These are phyloP conservation scores for Alternaria gansuensis DNA, from an alignment of 2,329 filamentous ascomycete species.

Conservation along the genomic window DNA sequence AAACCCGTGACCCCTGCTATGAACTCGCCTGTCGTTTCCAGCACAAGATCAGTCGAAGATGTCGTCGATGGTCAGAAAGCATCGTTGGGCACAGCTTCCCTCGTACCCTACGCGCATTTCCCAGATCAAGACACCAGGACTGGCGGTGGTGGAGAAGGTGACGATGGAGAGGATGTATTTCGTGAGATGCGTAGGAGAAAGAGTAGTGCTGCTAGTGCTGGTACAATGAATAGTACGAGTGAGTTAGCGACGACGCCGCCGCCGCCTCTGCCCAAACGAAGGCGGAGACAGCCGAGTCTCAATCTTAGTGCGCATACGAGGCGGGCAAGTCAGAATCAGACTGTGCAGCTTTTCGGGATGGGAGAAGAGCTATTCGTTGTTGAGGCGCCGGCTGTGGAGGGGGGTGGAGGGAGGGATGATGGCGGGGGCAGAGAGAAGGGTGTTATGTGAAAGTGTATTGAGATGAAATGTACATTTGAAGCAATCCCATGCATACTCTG, in stretches of 20 bases:
- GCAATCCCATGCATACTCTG: not conserved
- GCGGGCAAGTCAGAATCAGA: conserved; percentile 14
- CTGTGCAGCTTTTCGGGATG: not conserved
- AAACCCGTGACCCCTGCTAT: conserved; percentile 61
- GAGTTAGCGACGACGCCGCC: conserved; percentile 25
- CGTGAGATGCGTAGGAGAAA: conserved; percentile 22
- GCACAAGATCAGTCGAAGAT: conserved; percentile 22
- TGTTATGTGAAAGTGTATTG: not conserved
- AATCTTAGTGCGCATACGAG: conserved; percentile 22
- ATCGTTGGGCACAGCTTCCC: conserved; percentile 14
- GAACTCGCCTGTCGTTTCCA: conserved; percentile 5
- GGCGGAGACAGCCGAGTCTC: conserved; percentile 50
- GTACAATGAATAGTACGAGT: conserved; percentile 11
- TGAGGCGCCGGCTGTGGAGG: conserved; percentile 35
- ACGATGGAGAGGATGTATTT: conserved; percentile 22
- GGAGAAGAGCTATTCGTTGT: conserved; percentile 44
- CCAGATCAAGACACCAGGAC: conserved; percentile 12
- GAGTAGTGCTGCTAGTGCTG: conserved; percentile 7
- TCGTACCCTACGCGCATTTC: conserved; percentile 15
- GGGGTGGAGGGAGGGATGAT: conserved; percentile 9
- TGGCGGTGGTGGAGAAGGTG: conserved; percentile 5
- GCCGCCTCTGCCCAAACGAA: conserved; percentile 61
- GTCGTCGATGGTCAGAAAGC: conserved; percentile 13
- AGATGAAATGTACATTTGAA: not conserved
- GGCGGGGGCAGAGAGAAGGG: not conserved